Base-by-base conservation (phyloP, 129 eudicot genomes). In the Centrapalus pauciflorus region DNA sequence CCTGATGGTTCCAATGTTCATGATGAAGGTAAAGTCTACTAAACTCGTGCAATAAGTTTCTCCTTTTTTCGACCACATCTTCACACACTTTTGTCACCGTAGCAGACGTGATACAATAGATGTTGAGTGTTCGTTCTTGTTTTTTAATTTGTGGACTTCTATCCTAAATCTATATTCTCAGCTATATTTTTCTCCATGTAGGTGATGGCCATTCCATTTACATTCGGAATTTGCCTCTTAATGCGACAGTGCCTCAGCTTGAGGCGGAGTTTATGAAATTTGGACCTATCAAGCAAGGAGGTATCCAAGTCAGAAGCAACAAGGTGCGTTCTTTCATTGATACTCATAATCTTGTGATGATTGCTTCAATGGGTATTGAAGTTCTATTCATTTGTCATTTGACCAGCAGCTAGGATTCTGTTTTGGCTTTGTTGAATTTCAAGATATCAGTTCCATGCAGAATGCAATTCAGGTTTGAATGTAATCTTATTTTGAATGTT, bases 251-350 rank as follows among this genome's bases (percentile, higher is more conserved):
- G 55, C 7, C 71, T 33, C 84, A 87, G 74, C 88, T 90, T 67
- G 93, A 87, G 77, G 80, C 17, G 7, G 93, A 82, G 64, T 90
- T 90, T 55, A 78, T 77, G 65, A 84, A 81, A 74, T 90, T 82
- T 75, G 95, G 97, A 43, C 79, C 96, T 35, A 85, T 90, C 52
- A 90, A 84, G 74, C 78, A 61, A 73, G 86, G 80, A 50, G 97
- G 97, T 13, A 70, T 90, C 61, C 97, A 90, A 90, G 97, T 90
- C 51, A 84, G 93, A 75, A 90, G 93, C 77, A 82, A 84, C 37
- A 84, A 85, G 95, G 97, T 90, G 14, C n/a, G 76, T 68, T 55
- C 28, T 51, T 20, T 73, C 46, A 28, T 26, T 28, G 27, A 55
- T 33, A 58, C 57, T 27, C 16, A 14, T 45, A 38, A 6, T 7